phyloP scores from a whole-genome alignment of 352 stramenopile genomes.

The Halophytophthora batemanensis region DNA sequence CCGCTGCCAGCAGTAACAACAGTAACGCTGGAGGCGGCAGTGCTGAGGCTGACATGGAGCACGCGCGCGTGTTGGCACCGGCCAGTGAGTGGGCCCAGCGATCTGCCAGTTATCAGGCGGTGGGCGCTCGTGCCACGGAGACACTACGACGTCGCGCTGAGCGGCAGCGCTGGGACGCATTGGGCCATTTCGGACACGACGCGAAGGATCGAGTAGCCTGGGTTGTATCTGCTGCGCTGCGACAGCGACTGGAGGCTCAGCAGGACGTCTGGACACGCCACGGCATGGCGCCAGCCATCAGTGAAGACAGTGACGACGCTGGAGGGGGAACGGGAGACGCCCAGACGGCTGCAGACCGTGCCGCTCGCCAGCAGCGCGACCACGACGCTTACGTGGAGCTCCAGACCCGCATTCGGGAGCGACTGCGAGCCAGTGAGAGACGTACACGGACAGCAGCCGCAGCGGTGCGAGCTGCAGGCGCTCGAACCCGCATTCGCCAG shows the following conservation, averaged over 20 bases:
- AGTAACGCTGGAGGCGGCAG: conserved; percentile 4
- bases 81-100: conserved; percentile 47
- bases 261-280: conserved; percentile 11
- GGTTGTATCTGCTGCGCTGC: conserved; percentile 14
- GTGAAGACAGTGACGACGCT: conserved; percentile 7
- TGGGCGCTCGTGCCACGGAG: conserved; percentile 27
- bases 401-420: conserved; percentile 22
- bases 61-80: conserved; percentile 15
- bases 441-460: conserved; percentile 23
- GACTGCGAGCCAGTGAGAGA: conserved; percentile 17
- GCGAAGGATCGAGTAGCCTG: not conserved
- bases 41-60: conserved; percentile 28
- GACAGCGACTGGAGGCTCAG: conserved; percentile 24
- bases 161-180: conserved; percentile 50
- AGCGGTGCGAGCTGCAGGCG: conserved; percentile 5
- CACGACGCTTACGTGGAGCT: conserved; percentile 19
- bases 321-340: conserved; percentile 2
- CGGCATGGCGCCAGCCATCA: conserved; percentile 2
- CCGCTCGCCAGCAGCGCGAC: conserved; percentile 12
- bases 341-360: not conserved
- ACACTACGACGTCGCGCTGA: conserved; percentile 24
- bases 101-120: conserved; percentile 42
- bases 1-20: conserved; percentile 1
- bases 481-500: conserved; percentile 3
- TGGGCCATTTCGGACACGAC: conserved; percentile 23